Percentiles rank a stretch among this genome's conserved stretches.
phyloP scores from a whole-genome alignment of 306 rosid species.

The Psophocarpus tetragonolobus region DNA sequence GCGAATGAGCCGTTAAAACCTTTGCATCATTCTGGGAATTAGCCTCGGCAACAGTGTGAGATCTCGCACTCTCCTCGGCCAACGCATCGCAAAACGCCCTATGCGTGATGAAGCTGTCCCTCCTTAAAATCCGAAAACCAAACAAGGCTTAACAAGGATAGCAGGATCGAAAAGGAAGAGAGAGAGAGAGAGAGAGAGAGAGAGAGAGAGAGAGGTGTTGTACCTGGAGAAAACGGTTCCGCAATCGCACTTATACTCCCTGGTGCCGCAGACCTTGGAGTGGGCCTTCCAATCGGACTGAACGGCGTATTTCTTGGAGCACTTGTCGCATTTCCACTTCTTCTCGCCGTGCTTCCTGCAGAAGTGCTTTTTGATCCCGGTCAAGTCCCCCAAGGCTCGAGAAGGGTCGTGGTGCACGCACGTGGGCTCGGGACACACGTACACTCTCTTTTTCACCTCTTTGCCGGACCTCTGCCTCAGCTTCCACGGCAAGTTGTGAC shows the following conservation, averaged over 20 bases:
- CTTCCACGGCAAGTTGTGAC: constrained; percentile 96
- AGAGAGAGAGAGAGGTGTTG: no score
- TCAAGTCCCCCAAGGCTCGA: constrained; percentile 86
- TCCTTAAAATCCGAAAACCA: constrained; percentile 51
- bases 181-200: background rate
- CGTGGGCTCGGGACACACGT: constrained; percentile 81
- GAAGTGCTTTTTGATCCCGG: constrained; percentile 92
- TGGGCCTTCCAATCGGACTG: constrained; percentile 99
- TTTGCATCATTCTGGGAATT: constrained; percentile 49
- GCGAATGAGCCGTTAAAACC: constrained; percentile 31
- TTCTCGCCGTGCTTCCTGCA: constrained; percentile 95
- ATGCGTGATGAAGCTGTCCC: constrained; percentile 93
- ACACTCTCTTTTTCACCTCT: constrained; percentile 83
- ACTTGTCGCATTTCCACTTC: constrained; percentile 97
- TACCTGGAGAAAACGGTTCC: constrained; percentile 87
- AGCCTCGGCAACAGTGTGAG: constrained; percentile 42
- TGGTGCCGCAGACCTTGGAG: constrained; percentile 82
- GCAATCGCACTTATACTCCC: constrained; percentile 96
- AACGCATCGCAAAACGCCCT: constrained; percentile 94
- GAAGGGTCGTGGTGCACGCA: constrained; percentile 95
- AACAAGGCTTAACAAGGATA: background rate
- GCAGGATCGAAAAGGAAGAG: background rate
- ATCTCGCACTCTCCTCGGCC: constrained; percentile 73
- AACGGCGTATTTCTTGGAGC: constrained; percentile 91
- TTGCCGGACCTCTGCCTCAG: constrained; percentile 76